Evolutionary conservation across 768 basidiomycete genomes (phyloP), one percentile per base, ranked within the genome.

Genomic region (Trametes cubensis): DNA sequence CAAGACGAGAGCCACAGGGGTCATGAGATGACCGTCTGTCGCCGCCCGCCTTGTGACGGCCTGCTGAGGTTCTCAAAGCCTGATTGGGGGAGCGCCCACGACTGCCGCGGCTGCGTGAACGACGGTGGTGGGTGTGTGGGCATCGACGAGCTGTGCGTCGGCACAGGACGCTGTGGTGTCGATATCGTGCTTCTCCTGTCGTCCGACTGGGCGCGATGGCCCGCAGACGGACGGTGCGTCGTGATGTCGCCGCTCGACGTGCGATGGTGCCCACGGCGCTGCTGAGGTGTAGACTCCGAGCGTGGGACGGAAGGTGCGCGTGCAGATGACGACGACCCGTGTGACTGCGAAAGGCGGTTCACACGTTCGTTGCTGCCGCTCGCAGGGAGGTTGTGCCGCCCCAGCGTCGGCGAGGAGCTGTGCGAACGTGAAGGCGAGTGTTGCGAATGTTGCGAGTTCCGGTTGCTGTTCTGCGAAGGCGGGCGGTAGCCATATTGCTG

Each of bases 401-500:
- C 62, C 21, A 57, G 34, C 21, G 67, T 69, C 34, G 71, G 71
- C 0, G 72, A 71, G 13, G 74, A 73, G 44, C 74, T 74, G 30
- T 70, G 66, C n/a, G 70, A 74, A 14, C 72, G 74, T 18, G 53
- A 52, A 41, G 64, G 64, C 38, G 62, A 52, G 39, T 21, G 52
- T 34, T 51, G 50, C 42, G 52, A 28, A 46, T 38, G 54, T 38
- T 47, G 46, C 49, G 52, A 28, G 52, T 38, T 42, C 45, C 49
- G 56, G 25, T 28, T 40, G 47, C 55, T 53, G 52, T 54, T 63
- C 40, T 65, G 63, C 51, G 72, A 71, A 21, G 72, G 74, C 23
- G 80, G 78, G 30, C 83, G 79, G 59, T 79, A 51, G 17, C 77
- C 75, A 30, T 71, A 84, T 60, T 84, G 80, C 57, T 84, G 83